Base-by-base conservation (phyloP, 176 grass and related monocot species). In the Thinopyrum elongatum region DNA sequence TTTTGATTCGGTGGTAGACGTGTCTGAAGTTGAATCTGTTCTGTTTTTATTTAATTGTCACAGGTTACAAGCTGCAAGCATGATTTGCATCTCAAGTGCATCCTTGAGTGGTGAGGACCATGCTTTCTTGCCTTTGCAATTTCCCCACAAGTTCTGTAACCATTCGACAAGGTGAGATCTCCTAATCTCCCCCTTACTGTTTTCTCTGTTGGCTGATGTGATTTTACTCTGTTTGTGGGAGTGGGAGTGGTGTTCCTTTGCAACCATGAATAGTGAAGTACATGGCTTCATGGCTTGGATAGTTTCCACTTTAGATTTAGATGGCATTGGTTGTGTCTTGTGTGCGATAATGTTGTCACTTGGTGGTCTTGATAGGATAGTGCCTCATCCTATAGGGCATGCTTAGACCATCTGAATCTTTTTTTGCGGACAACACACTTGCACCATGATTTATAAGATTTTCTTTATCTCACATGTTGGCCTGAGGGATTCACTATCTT, bases 21-120 rank as follows among this genome's bases (percentile, higher is more conserved):
- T 58, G 19, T 80, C 49, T 44, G 30, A 61, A 21, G 53, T 42
- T 42, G 41, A 42, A 42, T 11, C 7, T 28, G n/a, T 39, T 41
- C 33, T 34, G 5, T 21, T 76, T 39, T 25, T 66, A 44, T 13
- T 42, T 4, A 33, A 66, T 39, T 46, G 57, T 58, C 76, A 27
- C 85, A 98, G 93, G 82, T 98, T 55, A 95, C 96, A 12, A 90
- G 79, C 69, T 98, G 92, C 93, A 95, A 89, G 81, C 93, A 98
- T 63, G 90, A 95, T 66, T 98, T 87, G 77, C 96, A 98, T 86
- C 91, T 98, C 27, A 90, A 95, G 39, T 98, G 96, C 78, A 92
- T 95, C 89, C 89, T 98, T 81, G 96, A 95, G 88, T 98, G 93
- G 96, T 98, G 94, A 69, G 71, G 39, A 47, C 71, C 70, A 15